phyloP scores from a whole-genome alignment of 129 eudicot species.

The Flaveria robusta region DNA sequence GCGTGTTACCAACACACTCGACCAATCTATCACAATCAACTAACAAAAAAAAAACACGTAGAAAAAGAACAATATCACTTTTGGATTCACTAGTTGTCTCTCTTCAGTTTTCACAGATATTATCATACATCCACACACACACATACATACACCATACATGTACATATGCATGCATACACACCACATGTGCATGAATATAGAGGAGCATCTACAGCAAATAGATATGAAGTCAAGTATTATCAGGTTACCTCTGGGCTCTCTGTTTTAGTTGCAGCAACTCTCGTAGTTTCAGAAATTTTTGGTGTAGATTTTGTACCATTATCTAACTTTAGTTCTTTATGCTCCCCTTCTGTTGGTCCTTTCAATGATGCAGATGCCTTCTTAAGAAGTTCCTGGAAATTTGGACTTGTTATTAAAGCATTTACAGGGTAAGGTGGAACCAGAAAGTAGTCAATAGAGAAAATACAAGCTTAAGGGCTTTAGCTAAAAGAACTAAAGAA shows the following conservation, averaged over 20 bases:
- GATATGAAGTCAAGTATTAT: constrained; percentile 4
- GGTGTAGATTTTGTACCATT: constrained; percentile 41
- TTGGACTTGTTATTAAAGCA: background rate
- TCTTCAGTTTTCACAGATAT: background rate
- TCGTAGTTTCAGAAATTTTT: constrained; percentile 43
- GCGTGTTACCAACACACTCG: background rate
- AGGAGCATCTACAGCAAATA: constrained; percentile 2
- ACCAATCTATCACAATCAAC: background rate
- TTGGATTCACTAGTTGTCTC: background rate
- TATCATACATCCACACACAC: background rate
- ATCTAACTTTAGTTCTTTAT: constrained; percentile 42
- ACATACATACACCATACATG: background rate
- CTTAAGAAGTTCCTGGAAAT: constrained; percentile 64
- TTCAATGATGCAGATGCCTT: constrained; percentile 58
- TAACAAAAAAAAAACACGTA: background rate
- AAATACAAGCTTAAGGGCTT: background rate
- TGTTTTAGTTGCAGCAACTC: constrained; percentile 45
- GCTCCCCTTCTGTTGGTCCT: constrained; percentile 42
- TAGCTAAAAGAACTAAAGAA: background rate
- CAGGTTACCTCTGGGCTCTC: constrained; percentile 48
- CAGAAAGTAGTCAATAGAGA: constrained; percentile 4
- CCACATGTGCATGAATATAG: background rate
- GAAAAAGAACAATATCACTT: background rate
- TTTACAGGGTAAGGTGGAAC: background rate
- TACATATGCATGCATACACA: background rate